A percentile compares a stretch with the other conserved stretches of the same genome.
Conservation (phyloP, 495 filamentous ascomycete genomes). For the Platismatia glauca region DNA sequence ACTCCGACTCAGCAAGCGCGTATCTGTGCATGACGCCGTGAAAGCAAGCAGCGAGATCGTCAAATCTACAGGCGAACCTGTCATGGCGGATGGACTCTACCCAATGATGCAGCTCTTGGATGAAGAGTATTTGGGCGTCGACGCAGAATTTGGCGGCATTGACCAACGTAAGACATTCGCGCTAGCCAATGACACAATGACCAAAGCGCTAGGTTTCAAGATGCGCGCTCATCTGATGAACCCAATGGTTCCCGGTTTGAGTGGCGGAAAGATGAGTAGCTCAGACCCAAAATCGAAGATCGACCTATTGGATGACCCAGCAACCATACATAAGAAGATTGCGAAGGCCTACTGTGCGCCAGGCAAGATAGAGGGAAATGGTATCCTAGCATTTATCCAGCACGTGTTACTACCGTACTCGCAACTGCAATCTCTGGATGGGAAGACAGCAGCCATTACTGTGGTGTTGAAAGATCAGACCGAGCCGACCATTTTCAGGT, state of each 20-base stretch:
- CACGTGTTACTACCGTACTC: slow-evolving; percentile 60
- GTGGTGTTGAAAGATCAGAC: slow-evolving; percentile 10
- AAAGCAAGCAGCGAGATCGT: slow-evolving; percentile 85
- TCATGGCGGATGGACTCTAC: slow-evolving; percentile 71
- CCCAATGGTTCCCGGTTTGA: slow-evolving; percentile 74
- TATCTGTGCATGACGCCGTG: slow-evolving; percentile 53
- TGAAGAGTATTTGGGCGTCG: slow-evolving; percentile 75
- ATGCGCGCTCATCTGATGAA: slow-evolving; percentile 76
- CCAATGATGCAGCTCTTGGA: slow-evolving; percentile 70
- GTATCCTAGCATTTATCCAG: slow-evolving; percentile 70
- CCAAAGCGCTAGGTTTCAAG: slow-evolving; percentile 36
- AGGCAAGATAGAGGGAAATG: slow-evolving; percentile 67
- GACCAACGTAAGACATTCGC: slow-evolving; percentile 87
- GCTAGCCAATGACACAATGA: slow-evolving; percentile 51
- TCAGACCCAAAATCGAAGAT: slow-evolving; percentile 66
- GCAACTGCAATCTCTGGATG: slow-evolving; percentile 9
- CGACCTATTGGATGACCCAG: slow-evolving; percentile 69
- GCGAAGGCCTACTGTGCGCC: slow-evolving; percentile 69
- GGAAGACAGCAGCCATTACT: slow-evolving; percentile 7
- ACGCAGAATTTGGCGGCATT: slow-evolving; percentile 60
- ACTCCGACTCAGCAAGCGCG: slow-evolving; percentile 41
- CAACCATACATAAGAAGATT: slow-evolving; percentile 65
- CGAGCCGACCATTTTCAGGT: slow-evolving; percentile 3
- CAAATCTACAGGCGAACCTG: slow-evolving; percentile 67
- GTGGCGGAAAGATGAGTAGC: slow-evolving; percentile 67